Percentiles rank a stretch among this genome's conserved stretches.
phyloP scores from a whole-genome alignment of 1,284 basidiomycete genomes.

The Fistulinella cinereoalba region DNA sequence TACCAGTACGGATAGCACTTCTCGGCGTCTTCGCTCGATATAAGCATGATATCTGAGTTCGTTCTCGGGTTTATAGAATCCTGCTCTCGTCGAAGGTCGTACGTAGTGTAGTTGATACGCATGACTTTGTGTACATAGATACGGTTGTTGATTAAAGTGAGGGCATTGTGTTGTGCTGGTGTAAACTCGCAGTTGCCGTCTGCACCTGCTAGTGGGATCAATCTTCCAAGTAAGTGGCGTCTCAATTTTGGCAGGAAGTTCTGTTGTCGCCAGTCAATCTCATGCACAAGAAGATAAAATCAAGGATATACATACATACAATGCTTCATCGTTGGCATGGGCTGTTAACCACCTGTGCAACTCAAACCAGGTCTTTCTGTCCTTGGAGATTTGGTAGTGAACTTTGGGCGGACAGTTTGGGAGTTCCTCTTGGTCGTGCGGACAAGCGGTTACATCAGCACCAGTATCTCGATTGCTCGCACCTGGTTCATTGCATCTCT shows the following conservation, averaged over 20 bases:
- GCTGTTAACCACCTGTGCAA: conserved; percentile 9
- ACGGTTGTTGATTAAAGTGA: not conserved
- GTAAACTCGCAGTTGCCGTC: not conserved
- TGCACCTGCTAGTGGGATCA: too few relatives aligned
- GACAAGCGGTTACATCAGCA: too few relatives aligned
- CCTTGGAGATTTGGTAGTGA: conserved; percentile 25
- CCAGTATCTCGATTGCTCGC: too few relatives aligned
- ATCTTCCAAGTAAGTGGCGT: conserved; percentile 28
- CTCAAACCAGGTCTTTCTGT: conserved; percentile 11
- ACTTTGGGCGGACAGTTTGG: not conserved
- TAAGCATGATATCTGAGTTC: not conserved
- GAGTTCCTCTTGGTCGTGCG: conserved; percentile 14
- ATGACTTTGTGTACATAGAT: not conserved
- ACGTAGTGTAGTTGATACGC: not conserved
- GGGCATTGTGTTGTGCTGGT: not conserved
- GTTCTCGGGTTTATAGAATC: not conserved
- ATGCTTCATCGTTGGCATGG: conserved; percentile 19
- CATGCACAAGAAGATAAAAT: too few relatives aligned
- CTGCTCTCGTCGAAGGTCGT: not conserved
- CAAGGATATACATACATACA: conserved; percentile 2
- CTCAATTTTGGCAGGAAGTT: conserved; percentile 30
- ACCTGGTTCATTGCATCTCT: too few relatives aligned
- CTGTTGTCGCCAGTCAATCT: too few relatives aligned
- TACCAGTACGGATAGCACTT: conserved; percentile 24
- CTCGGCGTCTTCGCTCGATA: not conserved